Evolutionary conservation across 352 stramenopile genomes (phyloP), one percentile per base, ranked within the genome.

Genomic region (Pythium phragmiticola): DNA sequence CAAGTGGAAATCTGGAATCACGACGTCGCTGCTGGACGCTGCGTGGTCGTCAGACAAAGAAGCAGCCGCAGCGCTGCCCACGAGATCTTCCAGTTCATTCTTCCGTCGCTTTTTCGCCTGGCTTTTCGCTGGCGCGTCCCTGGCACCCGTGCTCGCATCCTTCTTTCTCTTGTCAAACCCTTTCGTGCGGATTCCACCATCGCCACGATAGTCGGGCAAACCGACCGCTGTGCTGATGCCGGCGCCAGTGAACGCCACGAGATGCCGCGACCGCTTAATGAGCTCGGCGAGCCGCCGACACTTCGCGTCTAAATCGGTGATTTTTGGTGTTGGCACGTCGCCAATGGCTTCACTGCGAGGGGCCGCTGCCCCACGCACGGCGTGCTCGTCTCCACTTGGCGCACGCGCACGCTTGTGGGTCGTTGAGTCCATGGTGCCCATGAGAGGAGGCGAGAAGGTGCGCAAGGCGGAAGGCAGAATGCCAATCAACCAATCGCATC

Each of bases 161-260:
- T 49, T 47, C 19, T 66, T 62, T 34, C 72, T 70, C 33, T 69
- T 72, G 37, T 80, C 72, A 33, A 82, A 80, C 17, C 76, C 68
- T 59, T 84, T 89, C 12, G 78, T 93, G 39, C 85, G 83, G 51
- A 94, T 91, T 0, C 85, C 85, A 39, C 89, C 72, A 45, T 90
- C 82, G n/a, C 85, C 85, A 30, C 85, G 82, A 66, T 94, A 94
- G 70, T 94, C 85, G 0, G 85, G 85, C 23, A 94, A 72, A 7
- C 85, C 85, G 3, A 88, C 80, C 8, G 85, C 88, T 9, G 85
- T 94, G 58, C 81, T 91, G 63, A 94, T 85, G 19, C 85, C 85
- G 2, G 85, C 85, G 34, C 85, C 85, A 4, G 85, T 94, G 65
- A 94, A 94, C 42, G 82, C 85, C 42, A 94, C 82, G 3, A 94